Conservation (phyloP, 2,329 filamentous ascomycete species). For the Westerdykella sp. region DNA sequence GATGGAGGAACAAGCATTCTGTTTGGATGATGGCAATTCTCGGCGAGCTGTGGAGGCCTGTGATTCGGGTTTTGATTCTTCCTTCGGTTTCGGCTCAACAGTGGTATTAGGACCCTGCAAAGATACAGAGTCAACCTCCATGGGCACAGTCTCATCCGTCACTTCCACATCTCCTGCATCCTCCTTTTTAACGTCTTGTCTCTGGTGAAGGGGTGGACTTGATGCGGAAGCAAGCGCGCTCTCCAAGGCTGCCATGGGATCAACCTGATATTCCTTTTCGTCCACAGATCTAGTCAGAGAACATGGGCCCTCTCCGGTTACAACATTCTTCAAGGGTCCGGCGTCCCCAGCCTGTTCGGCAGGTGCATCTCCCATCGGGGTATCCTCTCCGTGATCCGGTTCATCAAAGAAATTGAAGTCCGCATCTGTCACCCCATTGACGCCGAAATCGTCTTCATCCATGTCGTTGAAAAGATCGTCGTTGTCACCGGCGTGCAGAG, state of each 20-base stretch:
- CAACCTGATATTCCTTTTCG: constrained; percentile 15
- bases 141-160: no score
- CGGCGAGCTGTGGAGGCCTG: no score
- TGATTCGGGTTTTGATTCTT: no score
- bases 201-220: neutral
- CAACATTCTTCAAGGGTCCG: neutral
- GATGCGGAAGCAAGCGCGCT: constrained; percentile 15
- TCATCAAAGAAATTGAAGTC: constrained; percentile 83
- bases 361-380: constrained; percentile 29
- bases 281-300: neutral
- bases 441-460: constrained; percentile 64
- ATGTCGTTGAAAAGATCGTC: constrained; percentile 63
- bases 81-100: no score
- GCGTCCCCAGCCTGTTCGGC: constrained; percentile 6
- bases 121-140: no score
- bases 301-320: neutral
- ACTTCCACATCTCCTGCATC: no score
- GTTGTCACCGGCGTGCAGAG: constrained; percentile 16
- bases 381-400: constrained; percentile 38
- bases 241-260: constrained; percentile 26
- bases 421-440: constrained; percentile 70
- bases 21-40: neutral
- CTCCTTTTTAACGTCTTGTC: constrained; percentile 1
- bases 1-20: neutral
- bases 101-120: no score